Percentiles rank a stretch among this genome's conserved stretches.
These are phyloP conservation scores for Vitis rupestris DNA, from an alignment of 164 flowering plant genomes.

Conservation along the genomic window DNA sequence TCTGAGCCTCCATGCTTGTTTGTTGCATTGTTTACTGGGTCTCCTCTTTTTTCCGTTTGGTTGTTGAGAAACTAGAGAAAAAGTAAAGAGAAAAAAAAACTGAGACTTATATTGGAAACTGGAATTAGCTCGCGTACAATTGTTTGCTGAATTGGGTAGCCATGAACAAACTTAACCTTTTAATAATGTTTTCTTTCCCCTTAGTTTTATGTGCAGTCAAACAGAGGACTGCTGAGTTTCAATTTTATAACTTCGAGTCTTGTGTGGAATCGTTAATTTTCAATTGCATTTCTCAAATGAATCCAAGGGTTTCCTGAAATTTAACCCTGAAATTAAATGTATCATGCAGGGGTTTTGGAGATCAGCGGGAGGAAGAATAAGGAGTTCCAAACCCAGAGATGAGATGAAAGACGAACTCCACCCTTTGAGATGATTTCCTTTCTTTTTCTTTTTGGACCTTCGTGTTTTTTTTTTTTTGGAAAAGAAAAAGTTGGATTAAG, in stretches of 20 bases:
- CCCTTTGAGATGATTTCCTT: not conserved
- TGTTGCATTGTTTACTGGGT: not conserved
- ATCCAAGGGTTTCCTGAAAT: not conserved
- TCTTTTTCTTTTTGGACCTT: not conserved
- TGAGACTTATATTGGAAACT: not conserved
- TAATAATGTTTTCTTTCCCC: not conserved
- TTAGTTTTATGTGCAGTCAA: not conserved
- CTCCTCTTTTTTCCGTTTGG: not conserved
- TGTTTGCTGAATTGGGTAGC: not conserved
- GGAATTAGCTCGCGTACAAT: not conserved
- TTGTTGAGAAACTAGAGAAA: not conserved
- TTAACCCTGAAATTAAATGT: not conserved
- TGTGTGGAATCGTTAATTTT: not conserved
- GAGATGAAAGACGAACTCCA: not conserved
- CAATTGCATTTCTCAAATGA: not conserved
- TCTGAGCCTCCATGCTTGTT: no score
- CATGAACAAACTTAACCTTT: no score
- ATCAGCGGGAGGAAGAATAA: conserved; percentile 11
- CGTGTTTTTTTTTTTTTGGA: not conserved
- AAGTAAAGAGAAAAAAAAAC: not conserved
- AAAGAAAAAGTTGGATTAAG: not conserved
- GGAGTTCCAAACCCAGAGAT: conserved; percentile 21
- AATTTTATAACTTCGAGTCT: no score
- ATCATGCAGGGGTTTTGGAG: conserved; percentile 17
- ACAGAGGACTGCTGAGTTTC: not conserved